phyloP scores from a whole-genome alignment of 75 land plant genomes.

The Pinus taeda region DNA sequence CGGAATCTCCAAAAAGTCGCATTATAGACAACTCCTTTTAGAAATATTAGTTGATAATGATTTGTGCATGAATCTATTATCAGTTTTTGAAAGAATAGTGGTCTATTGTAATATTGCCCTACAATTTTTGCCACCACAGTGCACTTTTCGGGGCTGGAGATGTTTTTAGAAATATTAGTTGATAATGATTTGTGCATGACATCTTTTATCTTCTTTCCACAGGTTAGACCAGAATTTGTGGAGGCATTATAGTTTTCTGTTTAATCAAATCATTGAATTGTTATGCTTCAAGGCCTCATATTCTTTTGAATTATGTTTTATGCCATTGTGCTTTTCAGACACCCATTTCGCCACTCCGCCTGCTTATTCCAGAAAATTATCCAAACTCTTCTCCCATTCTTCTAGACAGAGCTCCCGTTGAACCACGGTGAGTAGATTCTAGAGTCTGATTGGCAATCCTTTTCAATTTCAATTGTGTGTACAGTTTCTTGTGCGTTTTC shows the following conservation, averaged over 20 bases:
- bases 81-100: background rate
- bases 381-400: slow-evolving; percentile 86
- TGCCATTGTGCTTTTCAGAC: slow-evolving; percentile 45
- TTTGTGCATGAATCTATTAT: background rate
- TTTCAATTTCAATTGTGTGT: background rate
- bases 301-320: background rate
- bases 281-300: background rate
- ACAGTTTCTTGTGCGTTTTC: background rate
- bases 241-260: background rate
- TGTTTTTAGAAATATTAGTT: background rate
- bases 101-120: background rate
- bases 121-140: background rate
- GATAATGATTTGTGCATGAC: background rate
- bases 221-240: background rate
- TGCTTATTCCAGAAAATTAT: slow-evolving; percentile 86
- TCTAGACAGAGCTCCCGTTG: slow-evolving; percentile 61
- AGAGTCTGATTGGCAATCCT: background rate
- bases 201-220: background rate
- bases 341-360: slow-evolving; percentile 65
- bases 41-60: background rate
- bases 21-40: too few species aligned
- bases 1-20: too few species aligned
- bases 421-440: slow-evolving; percentile 49
- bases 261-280: background rate
- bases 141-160: background rate